Evolutionary conservation across 305 asterid genomes (phyloP), one percentile per base, ranked within the genome.

Genomic region (Fraxinus paxiana): DNA sequence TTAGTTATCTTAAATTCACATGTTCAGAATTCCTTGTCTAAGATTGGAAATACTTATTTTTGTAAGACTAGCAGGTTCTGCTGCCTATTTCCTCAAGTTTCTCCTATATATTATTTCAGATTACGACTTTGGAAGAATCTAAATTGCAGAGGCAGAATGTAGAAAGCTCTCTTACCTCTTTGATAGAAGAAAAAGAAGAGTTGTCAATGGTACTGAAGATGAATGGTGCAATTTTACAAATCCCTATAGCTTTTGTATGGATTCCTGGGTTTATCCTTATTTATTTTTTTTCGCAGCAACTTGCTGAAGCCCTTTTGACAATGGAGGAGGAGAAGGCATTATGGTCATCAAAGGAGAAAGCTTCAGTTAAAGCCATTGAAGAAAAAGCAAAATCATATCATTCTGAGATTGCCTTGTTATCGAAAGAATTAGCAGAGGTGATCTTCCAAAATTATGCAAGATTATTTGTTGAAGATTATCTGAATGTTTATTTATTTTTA

Each of bases 301-400:
- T 95, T 82, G 85, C 92, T 72, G 99, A 92, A 84, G 97, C 97
- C 85, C 97, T 95, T 81, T 86, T 93, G 93, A 87, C 90, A 24
- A 84, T 87, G 93, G 99, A 95, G 88, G 98, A 93, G 88, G 97
- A 93, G 87, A 93, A 93, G 88, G 97, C 94, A 77, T 89, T 95
- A 91, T 93, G 96, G 98, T 85, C 88, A 80, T 89, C 98, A 77
- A 95, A 92, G 88, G 98, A 95, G 87, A 92, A 84, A 88, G 95
- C 97, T 88, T 90, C 95, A 61, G 48, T 92, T 69, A 92, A 91
- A 88, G 88, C 89, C 82, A 90, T 90, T 78, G 90, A 86, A 87
- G 90, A 83, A 83, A 91, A 86, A 76, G 86, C 90, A 83, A 89
- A 87, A 70, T 75, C 43, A 76, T 87, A 85, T 77, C 84, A 83